A percentile compares a stretch with the other conserved stretches of the same genome.
Conservation (phyloP, 352 stramenopile species). For the Globisporangium iwayamae region DNA sequence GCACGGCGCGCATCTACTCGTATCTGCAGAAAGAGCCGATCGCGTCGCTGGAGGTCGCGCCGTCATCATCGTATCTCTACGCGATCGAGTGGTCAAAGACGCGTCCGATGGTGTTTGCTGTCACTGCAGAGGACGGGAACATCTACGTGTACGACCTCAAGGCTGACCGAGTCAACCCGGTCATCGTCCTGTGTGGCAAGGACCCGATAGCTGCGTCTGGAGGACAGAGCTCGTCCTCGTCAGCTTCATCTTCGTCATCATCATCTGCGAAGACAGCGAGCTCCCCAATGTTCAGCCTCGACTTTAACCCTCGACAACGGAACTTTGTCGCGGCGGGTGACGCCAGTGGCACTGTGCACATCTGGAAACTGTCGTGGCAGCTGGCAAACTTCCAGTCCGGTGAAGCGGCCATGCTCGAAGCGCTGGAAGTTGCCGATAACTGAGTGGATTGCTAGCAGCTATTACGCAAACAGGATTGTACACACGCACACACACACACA, state of each 20-base stretch:
- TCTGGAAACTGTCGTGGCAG: slow-evolving; percentile 84
- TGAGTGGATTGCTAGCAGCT: neutral
- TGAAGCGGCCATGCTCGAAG: slow-evolving; percentile 57
- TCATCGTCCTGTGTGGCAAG: slow-evolving; percentile 38
- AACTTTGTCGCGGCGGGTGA: slow-evolving; percentile 83
- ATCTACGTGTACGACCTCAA: slow-evolving; percentile 80
- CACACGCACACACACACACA: neutral
- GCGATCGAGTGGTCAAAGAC: slow-evolving; percentile 71
- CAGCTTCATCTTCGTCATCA: neutral
- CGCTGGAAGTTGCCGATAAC: slow-evolving; percentile 21
- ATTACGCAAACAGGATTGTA: neutral
- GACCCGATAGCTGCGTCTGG: slow-evolving; percentile 16
- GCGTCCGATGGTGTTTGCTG: slow-evolving; percentile 68
- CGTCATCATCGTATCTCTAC: slow-evolving; percentile 71
- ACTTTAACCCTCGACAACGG: slow-evolving; percentile 81
- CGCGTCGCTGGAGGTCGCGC: slow-evolving; percentile 59
- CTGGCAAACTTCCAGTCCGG: slow-evolving; percentile 74
- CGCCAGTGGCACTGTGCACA: slow-evolving; percentile 53
- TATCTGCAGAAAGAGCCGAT: slow-evolving; percentile 60
- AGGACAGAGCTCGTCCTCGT: neutral
- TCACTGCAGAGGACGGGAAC: slow-evolving; percentile 65
- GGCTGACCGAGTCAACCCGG: slow-evolving; percentile 38
- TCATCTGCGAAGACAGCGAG: slow-evolving; percentile 5
- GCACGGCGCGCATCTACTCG: slow-evolving; percentile 74
- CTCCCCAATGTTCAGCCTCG: slow-evolving; percentile 49